A percentile compares a stretch with the other conserved stretches of the same genome.
These are phyloP conservation scores for Dinochytrium kinnereticum DNA, from an alignment of 371 early-diverging fungal genomes.

Conservation along the genomic window DNA sequence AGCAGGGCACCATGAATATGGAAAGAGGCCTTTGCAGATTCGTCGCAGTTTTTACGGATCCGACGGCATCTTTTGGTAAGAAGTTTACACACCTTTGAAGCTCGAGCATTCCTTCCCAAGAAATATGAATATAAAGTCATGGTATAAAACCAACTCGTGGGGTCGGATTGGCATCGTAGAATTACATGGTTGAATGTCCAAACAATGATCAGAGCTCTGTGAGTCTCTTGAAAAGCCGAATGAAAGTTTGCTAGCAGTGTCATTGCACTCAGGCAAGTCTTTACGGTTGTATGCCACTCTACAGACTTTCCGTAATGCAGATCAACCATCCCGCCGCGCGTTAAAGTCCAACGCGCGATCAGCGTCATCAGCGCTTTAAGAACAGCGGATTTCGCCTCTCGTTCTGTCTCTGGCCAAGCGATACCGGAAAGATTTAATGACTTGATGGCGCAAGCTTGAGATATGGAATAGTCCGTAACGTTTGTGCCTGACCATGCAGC, in stretches of 20 bases:
- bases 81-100: not conserved
- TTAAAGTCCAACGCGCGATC: not conserved
- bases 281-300: not conserved
- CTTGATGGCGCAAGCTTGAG: not conserved
- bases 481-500: not conserved
- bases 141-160: not conserved
- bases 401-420: not conserved
- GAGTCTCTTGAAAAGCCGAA: not conserved
- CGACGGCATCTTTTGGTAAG: not conserved
- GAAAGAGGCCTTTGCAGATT: not conserved
- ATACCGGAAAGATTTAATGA: not conserved
- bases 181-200: not conserved
- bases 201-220: not conserved
- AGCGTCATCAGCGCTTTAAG: not conserved
- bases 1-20: not conserved
- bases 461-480: not conserved
- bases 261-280: not conserved
- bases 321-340: not conserved
- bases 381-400: not conserved
- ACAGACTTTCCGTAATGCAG: not conserved
- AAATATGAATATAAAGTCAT: not conserved
- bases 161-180: not conserved
- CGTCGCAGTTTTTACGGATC: not conserved
- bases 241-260: not conserved
- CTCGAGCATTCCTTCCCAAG: not conserved